Evolutionary conservation across 768 basidiomycete genomes (phyloP).

Genomic region (Suillus brevipes): DNA sequence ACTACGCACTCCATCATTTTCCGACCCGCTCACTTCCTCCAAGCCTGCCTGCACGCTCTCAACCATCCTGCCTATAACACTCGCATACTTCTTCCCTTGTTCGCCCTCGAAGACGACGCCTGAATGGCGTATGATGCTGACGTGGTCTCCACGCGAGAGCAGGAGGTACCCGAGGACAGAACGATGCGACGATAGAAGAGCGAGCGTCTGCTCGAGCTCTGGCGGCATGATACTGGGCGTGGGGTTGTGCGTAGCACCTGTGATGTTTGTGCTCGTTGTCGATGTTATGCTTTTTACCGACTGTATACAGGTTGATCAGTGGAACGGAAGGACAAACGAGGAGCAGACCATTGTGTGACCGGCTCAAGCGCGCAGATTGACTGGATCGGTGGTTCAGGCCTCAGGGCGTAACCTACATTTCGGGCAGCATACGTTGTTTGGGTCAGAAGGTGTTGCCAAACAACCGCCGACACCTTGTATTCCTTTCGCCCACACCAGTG

Average conservation of each 20-base stretch:
- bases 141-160: conserved; percentile 68
- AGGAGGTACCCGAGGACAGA: conserved; percentile 88
- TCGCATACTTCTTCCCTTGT: conserved; percentile 73
- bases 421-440: neutral
- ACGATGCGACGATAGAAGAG: conserved; percentile 74
- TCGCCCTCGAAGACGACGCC: conserved; percentile 88
- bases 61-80: conserved; percentile 72
- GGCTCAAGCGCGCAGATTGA: neutral
- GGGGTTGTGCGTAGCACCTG: conserved; percentile 9
- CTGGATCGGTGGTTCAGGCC: neutral
- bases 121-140: conserved; percentile 80
- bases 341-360: neutral
- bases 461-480: neutral
- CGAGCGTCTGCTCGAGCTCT: conserved; percentile 82
- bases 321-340: neutral
- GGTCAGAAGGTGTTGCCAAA: conserved; percentile 5
- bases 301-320: neutral
- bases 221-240: conserved; percentile 54
- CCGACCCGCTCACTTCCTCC: conserved; percentile 70
- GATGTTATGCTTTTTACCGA: conserved; percentile 13
- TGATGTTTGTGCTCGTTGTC: conserved; percentile 18
- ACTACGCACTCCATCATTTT: conserved; percentile 56
- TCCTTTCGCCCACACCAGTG: neutral
- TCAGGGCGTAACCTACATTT: neutral
- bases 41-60: conserved; percentile 76